phyloP scores from a whole-genome alignment of 139 green algal genomes.

The Chlorella sp. region DNA sequence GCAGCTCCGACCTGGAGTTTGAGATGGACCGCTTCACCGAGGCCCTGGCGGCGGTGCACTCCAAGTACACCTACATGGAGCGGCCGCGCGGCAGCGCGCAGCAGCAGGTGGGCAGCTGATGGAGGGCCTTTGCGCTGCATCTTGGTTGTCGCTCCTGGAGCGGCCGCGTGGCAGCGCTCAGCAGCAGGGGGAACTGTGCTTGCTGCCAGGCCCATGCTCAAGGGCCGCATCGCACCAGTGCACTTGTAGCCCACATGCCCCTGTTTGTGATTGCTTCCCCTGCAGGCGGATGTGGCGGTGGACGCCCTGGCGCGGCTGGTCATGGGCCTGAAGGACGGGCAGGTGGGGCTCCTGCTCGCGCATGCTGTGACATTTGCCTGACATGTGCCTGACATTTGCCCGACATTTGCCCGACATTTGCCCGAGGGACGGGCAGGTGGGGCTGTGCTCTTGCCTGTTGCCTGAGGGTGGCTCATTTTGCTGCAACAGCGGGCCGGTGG shows the following conservation, averaged over 20 bases:
- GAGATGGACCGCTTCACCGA: slow-evolving; percentile 82
- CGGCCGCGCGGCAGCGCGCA: neutral
- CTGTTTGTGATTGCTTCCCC: neutral
- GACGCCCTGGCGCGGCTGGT: slow-evolving; percentile 40
- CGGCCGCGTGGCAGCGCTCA: neutral
- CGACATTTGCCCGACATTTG: too few relatives aligned
- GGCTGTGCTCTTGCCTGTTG: too few relatives aligned
- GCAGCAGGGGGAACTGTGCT: neutral
- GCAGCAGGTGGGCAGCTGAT: slow-evolving; percentile 5
- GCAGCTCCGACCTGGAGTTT: slow-evolving; percentile 81
- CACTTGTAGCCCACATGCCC: too few relatives aligned
- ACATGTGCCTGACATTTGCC: too few relatives aligned
- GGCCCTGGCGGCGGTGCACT: slow-evolving; percentile 3
- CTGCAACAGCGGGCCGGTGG: too few relatives aligned
- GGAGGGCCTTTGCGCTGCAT: too few relatives aligned
- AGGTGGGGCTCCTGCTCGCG: too few relatives aligned
- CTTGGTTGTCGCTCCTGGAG: too few relatives aligned
- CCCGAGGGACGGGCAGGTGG: too few relatives aligned
- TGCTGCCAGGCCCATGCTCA: neutral
- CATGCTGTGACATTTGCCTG: too few relatives aligned
- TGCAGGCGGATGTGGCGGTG: slow-evolving; percentile 43
- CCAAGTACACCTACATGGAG: slow-evolving; percentile 42
- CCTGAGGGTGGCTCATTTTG: too few relatives aligned
- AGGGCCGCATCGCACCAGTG: too few relatives aligned
- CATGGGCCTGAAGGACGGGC: slow-evolving; percentile 40